Percentiles rank a stretch among this genome's conserved stretches.
These are phyloP conservation scores for Paratinospora sagittata DNA, from an alignment of 164 flowering plant genomes.

Conservation along the genomic window DNA sequence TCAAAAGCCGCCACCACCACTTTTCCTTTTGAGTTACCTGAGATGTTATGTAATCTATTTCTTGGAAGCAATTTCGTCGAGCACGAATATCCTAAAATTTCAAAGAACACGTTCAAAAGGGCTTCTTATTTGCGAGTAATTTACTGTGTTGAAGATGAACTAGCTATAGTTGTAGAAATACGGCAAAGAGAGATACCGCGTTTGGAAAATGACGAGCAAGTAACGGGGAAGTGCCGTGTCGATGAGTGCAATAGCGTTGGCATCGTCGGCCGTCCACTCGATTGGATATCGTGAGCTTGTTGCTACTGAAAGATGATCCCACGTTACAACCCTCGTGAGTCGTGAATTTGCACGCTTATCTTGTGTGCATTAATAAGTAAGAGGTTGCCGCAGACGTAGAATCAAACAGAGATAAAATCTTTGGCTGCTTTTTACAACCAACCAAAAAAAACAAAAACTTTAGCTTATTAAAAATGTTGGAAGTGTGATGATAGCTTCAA, in stretches of 20 bases:
- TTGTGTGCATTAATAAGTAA: too few species aligned
- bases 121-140: neutral
- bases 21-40: conserved; percentile 7
- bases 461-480: too few species aligned
- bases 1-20: conserved; percentile 7
- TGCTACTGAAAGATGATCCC: neutral
- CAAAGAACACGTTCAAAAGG: neutral
- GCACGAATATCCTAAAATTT: conserved; percentile 7
- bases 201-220: neutral
- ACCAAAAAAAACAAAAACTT: neutral
- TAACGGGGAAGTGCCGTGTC: neutral
- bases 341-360: too few species aligned
- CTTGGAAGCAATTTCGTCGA: conserved; percentile 6
- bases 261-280: neutral
- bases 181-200: neutral
- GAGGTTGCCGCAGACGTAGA: neutral
- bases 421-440: too few species aligned
- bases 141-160: neutral
- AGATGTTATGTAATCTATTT: conserved; percentile 5
- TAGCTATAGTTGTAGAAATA: neutral
- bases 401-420: neutral
- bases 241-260: neutral
- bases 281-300: neutral
- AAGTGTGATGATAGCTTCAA: too few species aligned
- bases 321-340: neutral